A percentile compares a stretch with the other conserved stretches of the same genome.
Conservation (phyloP, 1,284 basidiomycete species). For the Boletus hoseneyae region DNA sequence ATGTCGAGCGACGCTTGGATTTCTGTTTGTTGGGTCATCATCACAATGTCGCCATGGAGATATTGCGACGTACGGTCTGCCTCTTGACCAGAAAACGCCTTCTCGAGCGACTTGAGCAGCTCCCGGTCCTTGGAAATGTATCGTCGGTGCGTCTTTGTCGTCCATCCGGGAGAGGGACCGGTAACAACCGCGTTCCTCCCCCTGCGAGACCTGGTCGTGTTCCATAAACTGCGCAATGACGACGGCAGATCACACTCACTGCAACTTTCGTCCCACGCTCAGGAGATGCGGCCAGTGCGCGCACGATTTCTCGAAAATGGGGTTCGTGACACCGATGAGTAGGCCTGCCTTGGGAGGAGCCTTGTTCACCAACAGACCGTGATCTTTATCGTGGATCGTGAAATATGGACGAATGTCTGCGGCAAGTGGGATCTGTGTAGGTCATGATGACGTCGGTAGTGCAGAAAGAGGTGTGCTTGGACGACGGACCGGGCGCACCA, state of each 20-base stretch:
- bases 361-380: conserved; percentile 72
- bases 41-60: too few relatives aligned
- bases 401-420: conserved; percentile 92
- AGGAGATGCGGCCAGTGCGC: conserved; percentile 91
- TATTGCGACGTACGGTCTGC: conserved; percentile 45
- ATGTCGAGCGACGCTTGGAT: conserved; percentile 65
- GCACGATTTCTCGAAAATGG: conserved; percentile 86
- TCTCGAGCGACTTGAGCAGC: conserved; percentile 67
- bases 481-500: conserved; percentile 74
- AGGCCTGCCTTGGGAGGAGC: conserved; percentile 83
- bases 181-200: conserved; percentile 32
- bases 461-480: not conserved
- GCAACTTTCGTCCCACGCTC: conserved; percentile 51
- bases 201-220: conserved; percentile 9
- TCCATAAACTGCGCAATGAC: not conserved
- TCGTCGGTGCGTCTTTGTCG: conserved; percentile 76
- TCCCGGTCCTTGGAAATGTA: conserved; percentile 82
- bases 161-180: conserved; percentile 68
- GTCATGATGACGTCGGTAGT: not conserved
- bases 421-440: conserved; percentile 70
- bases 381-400: conserved; percentile 92
- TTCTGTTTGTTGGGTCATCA: conserved; percentile 37
- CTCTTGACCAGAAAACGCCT: conserved; percentile 48
- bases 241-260: conserved; percentile 33
- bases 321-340: conserved; percentile 91